These are phyloP conservation scores for Xylaria curta DNA, from an alignment of 495 filamentous ascomycete species.

Conservation along the genomic window DNA sequence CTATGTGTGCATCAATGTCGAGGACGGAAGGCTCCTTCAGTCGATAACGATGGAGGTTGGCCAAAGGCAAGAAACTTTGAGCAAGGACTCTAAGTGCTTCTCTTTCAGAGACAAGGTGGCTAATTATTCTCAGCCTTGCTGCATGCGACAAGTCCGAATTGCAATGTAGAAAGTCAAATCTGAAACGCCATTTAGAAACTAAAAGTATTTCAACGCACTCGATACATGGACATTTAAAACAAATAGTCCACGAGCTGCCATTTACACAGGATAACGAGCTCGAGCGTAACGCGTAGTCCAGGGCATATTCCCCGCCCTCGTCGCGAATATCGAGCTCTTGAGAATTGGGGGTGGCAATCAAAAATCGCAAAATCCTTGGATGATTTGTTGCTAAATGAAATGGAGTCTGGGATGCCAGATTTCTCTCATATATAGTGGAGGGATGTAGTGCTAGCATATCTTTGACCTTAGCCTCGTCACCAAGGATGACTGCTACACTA, in stretches of 20 bases:
- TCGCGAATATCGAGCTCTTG: not conserved
- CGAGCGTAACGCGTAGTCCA: conserved; percentile 1
- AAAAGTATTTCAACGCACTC: conserved; percentile 13
- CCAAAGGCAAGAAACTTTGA: not conserved
- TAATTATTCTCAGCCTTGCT: conserved; percentile 5
- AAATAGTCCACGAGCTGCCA: not conserved
- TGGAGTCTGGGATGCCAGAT: not conserved
- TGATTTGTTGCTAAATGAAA: conserved; percentile 8
- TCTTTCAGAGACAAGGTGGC: conserved; percentile 5
- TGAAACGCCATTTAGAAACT: not conserved
- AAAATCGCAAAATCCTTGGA: conserved; percentile 7
- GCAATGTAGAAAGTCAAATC: conserved; percentile 15
- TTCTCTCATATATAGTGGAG: not conserved
- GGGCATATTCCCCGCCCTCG: not conserved
- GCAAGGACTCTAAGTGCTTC: not conserved
- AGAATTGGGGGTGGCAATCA: not conserved
- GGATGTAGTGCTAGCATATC: not conserved
- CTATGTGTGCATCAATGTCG: not conserved
- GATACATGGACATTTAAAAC: not conserved
- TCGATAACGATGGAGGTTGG: not conserved
- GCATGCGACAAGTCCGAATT: not conserved
- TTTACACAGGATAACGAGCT: not conserved
- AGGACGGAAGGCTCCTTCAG: not conserved
- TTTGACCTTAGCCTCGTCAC: not conserved
- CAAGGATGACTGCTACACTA: not conserved